Base-by-base conservation (phyloP, 2,329 filamentous ascomycete genomes). In the Cadophora sp. region DNA sequence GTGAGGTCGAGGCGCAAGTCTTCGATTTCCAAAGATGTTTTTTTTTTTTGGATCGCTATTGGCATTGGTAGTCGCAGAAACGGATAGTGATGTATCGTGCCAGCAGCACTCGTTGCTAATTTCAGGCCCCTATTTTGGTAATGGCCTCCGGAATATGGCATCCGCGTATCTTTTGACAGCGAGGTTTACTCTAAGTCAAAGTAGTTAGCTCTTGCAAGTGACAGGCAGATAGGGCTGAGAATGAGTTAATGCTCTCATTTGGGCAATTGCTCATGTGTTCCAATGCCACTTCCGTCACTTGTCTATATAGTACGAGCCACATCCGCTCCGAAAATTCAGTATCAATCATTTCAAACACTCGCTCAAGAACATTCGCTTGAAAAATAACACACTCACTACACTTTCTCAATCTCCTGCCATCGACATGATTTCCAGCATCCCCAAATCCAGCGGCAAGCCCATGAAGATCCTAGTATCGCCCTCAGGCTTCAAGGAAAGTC, bases 401-500 rank as follows among this genome's bases (percentile, higher is more conserved):
- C 29, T 29, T 34, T 29, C 24, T 24, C 16, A 29, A 9, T 19
- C 14, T 56, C 14, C 50, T 29, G 7, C 22, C 29, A 24, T 43
- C 56, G 40, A 37, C 12, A 59, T 59, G 29, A 37, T 59, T 40
- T 59, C 56, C 19, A 59, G 22, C 29, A 37, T 59, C 29, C 29
- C 56, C 34, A 37, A 59, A 24, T 26, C n/a, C 1, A 59, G 19
- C 31, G 56, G 56, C 8, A n/a, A 24, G 14, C 31, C 29, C 12
- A 37, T 59, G 31, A 59, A 59, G 24, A 59, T 59, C 24, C 56
- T 59, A 19, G 56, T 59, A 3, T 59, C 56, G 9, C 56, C 56
- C 6, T 59, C 56, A 24, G 56, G 56, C 37, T 59, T 59, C 31
- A 59, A 59, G n/a, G 56, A 59, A 19, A 59, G 56, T 59, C 56